Conservation (phyloP, 306 rosid genomes). For the Gleditsia sinensis region DNA sequence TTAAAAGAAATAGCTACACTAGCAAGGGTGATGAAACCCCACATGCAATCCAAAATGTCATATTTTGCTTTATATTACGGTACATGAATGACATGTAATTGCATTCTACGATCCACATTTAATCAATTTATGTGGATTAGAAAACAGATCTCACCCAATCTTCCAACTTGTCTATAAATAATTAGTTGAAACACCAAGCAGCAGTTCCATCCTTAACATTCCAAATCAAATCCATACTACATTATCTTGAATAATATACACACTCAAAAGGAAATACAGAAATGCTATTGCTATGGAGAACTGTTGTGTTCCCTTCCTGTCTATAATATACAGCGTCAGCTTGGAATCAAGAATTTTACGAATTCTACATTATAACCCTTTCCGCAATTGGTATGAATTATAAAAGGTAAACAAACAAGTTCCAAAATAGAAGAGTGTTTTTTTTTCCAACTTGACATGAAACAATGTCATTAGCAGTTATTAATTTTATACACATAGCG, state of each 20-base stretch:
- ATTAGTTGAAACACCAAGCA: neutral
- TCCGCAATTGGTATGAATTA: too few relatives aligned
- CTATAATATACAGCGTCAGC: too few relatives aligned
- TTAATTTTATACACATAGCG: neutral
- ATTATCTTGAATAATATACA: too few relatives aligned
- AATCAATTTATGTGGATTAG: neutral
- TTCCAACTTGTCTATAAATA: neutral
- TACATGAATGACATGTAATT: neutral
- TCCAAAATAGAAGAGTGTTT: too few relatives aligned
- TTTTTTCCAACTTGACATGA: neutral
- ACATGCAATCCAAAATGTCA: neutral
- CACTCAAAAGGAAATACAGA: too few relatives aligned
- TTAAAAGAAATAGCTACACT: too few relatives aligned
- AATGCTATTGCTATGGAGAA: too few relatives aligned
- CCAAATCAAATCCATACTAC: neutral
- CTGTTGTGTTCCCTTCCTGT: too few relatives aligned
- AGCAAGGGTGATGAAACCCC: too few relatives aligned
- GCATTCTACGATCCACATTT: neutral
- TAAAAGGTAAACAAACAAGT: too few relatives aligned
- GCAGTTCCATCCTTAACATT: neutral
- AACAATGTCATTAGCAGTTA: neutral
- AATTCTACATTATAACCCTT: too few relatives aligned
- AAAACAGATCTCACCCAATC: neutral
- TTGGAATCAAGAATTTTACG: too few relatives aligned
- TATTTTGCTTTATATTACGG: neutral